Evolutionary conservation across 352 stramenopile species (phyloP), one percentile per base, ranked within the genome.

Genomic region (Pythium aphanidermatum): DNA sequence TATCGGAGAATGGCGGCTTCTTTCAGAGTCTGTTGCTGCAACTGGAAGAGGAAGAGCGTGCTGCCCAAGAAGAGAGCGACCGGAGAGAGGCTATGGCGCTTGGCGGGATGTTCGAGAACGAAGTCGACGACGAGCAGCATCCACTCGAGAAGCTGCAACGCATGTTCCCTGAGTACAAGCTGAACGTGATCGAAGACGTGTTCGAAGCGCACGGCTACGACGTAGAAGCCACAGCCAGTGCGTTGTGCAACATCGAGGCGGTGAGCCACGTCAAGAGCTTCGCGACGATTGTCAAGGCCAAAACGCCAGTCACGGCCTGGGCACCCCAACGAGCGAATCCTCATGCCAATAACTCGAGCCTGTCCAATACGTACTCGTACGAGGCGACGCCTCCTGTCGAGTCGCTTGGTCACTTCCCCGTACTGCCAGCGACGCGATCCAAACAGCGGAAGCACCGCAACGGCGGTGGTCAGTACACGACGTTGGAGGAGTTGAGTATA

Each of bases 11-110:
- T 32, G 73, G 75, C 38, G 68, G 63, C 0, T 88, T 85, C 28
- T 63, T 88, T 24, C 74, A 89, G 60, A 74, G 77, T 21, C 40
- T 89, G 19, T 45, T 86, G 34, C 51, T 82, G n/a, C 53, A 60
- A 46, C 37, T 86, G 17, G 74, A 86, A 21, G 59, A 78, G n/a
- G 65, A 78, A 3, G 58, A 74, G 25, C 43, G 43, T 32, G 45
- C 23, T 13, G 2, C 25, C 9, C 14, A 23, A 23, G 5, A 19
- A 6, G 16, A 28, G 9, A 38, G 53, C 12, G 39, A 55, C 26
- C 23, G 41, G 1, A 11, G 39, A 13, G 36, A 56, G 9, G 44
- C 39, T n/a, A 31, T 42, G 52, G 31, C 35, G 12, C 19, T 51
- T 3, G 44, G 40, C 19, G 25, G 42, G 19, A 33, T 51, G 25